Percentiles rank a stretch among this genome's conserved stretches.
Evolutionary conservation across 1,139 yeast species (phyloP).

Genomic region (Petasospora fabianii): DNA sequence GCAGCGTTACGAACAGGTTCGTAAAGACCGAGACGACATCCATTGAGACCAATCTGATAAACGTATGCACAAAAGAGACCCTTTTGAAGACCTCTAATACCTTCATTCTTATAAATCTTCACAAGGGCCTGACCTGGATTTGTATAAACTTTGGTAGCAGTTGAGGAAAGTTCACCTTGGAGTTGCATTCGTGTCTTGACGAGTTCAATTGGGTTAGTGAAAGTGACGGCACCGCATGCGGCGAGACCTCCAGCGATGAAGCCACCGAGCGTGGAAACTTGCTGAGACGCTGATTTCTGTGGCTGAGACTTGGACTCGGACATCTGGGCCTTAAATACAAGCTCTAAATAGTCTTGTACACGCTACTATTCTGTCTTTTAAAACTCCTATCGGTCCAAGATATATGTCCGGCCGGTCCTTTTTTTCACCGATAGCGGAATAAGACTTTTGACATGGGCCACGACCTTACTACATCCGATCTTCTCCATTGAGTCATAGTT

Average conservation of each 20-base stretch:
- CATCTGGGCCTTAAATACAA: conserved; percentile 5
- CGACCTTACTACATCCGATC: no score
- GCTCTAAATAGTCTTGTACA: no score
- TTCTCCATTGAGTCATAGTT: no score
- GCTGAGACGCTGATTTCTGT: conserved; percentile 41
- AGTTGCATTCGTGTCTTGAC: conserved; percentile 95
- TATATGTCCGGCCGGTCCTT: no score
- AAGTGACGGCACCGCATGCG: conserved; percentile 96
- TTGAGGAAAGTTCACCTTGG: conserved; percentile 80
- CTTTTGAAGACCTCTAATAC: conserved; percentile 81
- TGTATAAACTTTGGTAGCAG: conserved; percentile 57
- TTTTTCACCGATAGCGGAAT: no score
- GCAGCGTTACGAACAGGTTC: conserved; percentile 74
- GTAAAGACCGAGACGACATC: conserved; percentile 89
- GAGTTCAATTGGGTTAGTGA: conserved; percentile 92
- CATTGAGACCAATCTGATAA: conserved; percentile 87
- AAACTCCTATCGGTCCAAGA: no score
- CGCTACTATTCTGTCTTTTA: no score
- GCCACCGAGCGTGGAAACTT: conserved; percentile 67
- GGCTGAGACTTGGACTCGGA: not conserved
- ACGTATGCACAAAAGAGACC: conserved; percentile 81
- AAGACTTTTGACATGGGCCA: no score
- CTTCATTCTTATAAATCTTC: conserved; percentile 76
- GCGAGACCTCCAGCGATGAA: conserved; percentile 93
- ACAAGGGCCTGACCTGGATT: conserved; percentile 84